phyloP scores from a whole-genome alignment of 2,329 filamentous ascomycete species.

The Pyrenochaeta sp. region DNA sequence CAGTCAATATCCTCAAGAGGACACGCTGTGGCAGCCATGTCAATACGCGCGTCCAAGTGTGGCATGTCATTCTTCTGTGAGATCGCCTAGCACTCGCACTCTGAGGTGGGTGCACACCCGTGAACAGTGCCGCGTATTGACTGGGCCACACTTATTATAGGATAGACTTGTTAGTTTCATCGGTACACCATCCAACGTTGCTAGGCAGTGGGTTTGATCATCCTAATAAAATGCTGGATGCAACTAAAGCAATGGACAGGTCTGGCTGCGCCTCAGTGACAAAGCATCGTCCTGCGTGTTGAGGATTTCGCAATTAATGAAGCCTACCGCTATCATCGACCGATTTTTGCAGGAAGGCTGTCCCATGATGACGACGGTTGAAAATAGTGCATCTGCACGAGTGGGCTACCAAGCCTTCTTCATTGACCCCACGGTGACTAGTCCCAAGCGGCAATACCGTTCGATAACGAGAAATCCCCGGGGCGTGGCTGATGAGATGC shows the following conservation, averaged over 20 bases:
- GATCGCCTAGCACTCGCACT: conserved; percentile 5
- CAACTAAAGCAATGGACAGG: conserved; percentile 20
- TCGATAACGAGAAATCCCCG: conserved; percentile 49
- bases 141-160: conserved; percentile 14
- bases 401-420: conserved; percentile 23
- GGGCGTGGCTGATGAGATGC: conserved; percentile 43
- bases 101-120: conserved; percentile 1
- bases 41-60: conserved; percentile 31
- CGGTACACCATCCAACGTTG: conserved; percentile 5
- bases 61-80: conserved; percentile 13
- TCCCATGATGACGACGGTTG: conserved; percentile 22
- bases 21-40: conserved; percentile 14
- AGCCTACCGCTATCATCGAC: conserved; percentile 21
- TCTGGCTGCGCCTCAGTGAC: conserved; percentile 29
- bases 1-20: conserved; percentile 14
- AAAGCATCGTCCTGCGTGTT: conserved; percentile 23
- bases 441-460: conserved; percentile 42
- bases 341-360: conserved; percentile 16
- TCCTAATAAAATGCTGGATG: conserved; percentile 16
- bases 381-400: conserved; percentile 16
- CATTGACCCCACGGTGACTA: conserved; percentile 43
- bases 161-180: not conserved
- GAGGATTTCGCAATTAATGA: conserved; percentile 5
- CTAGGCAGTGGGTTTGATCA: conserved; percentile 18
- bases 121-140: conserved; percentile 9